Evolutionary conservation across 192 early-diverging fungal species (phyloP).

Genomic region (Coemansia sp.): DNA sequence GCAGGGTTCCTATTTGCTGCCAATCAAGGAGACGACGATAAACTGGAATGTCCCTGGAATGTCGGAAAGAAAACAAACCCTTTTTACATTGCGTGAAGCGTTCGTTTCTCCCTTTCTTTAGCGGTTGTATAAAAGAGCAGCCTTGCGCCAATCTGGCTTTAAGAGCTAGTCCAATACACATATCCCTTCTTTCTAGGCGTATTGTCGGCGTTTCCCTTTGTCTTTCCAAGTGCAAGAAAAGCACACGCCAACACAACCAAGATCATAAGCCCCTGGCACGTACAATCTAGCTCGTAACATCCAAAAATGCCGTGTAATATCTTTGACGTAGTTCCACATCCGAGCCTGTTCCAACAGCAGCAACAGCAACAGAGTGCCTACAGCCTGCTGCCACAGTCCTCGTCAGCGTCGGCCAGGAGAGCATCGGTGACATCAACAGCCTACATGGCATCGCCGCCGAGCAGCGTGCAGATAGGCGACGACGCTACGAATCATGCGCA

Average conservation of each 20-base stretch:
- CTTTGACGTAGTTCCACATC: conserved; percentile 51
- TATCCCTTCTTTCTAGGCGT: no score
- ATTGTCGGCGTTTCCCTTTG: no score
- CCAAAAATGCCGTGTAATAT: conserved; percentile 40
- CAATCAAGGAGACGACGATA: not conserved
- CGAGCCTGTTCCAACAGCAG: conserved; percentile 45
- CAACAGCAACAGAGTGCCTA: conserved; percentile 14
- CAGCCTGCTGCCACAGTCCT: not conserved
- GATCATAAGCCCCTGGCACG: no score
- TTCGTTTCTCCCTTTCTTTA: no score
- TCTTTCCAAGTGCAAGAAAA: no score
- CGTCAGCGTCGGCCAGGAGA: not conserved
- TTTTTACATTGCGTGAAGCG: no score
- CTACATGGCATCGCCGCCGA: not conserved
- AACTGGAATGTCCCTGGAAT: no score
- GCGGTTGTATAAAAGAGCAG: no score
- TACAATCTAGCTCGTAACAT: not conserved
- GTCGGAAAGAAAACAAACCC: no score
- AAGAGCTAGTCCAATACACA: no score
- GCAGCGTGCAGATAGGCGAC: not conserved
- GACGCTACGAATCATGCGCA: not conserved
- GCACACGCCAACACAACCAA: no score
- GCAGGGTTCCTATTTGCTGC: not conserved
- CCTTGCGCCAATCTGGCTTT: no score
- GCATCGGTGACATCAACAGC: conserved; percentile 1